Base-by-base conservation (phyloP, 192 early-diverging fungal species). In the Chytriomyces sp. region DNA sequence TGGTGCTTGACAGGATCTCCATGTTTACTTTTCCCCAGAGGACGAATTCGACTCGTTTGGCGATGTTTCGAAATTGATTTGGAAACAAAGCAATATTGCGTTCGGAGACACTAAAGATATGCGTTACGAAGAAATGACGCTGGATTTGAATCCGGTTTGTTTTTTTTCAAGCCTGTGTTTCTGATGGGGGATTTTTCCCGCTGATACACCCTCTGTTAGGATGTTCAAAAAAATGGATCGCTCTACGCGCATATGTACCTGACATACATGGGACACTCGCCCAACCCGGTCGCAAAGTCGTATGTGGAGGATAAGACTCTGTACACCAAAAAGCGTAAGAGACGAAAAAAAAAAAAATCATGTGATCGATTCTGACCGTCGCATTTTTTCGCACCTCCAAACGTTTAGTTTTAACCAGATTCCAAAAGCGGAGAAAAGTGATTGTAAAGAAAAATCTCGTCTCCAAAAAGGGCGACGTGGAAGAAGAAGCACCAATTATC, bases 241-340 rank as follows among this genome's bases (percentile, higher is more conserved):
- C 68, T 88, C 23, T 88, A 84, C 61, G 84, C 82, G 1, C 87
- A 88, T 77, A 72, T 84, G 48, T 87, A 81, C 73, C 57, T 88
- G 48, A 78, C 77, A 5, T 67, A 50, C 28, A 0, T 18, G 13
- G 81, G 78, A 13, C 44, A 61, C n/a, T 69, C 82, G 0, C 70
- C 76, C 2, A 64, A 82, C 45, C 63, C 63, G 9, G 43, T 61
- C 11, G 68, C 73, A 7, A 35, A 68, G 10, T 65, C 11, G 8
- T 78, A 66, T 47, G 60, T 72, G 13, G 61, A 64, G 11, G 77
- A 82, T 16, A 23, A 64, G 20, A 84, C 77, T 10, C 43, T 84
- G 28, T 85, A 84, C 75, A 50, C 72, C 62, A 79, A 64, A 35
- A 84, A 84, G 73, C 50, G 83, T 81, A 45, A 9, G 73, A n/a